A percentile compares a stretch with the other conserved stretches of the same genome.
Conservation (phyloP, 2,329 filamentous ascomycete species). For the Xylariaceae sp. region DNA sequence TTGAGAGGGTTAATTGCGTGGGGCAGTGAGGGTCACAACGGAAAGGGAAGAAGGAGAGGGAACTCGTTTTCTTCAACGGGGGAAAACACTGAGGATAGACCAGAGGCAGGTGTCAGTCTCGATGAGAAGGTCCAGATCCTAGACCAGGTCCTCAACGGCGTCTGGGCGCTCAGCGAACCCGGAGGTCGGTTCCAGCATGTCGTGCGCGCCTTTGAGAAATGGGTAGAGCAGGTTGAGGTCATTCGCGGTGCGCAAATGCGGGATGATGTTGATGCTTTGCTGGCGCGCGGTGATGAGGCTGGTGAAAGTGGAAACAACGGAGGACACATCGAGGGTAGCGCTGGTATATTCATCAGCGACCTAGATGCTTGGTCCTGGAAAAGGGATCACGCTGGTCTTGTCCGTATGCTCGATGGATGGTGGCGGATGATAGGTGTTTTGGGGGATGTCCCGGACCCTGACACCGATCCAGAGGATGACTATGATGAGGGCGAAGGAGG, state of each 20-base stretch:
- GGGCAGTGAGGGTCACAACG: conserved; percentile 32
- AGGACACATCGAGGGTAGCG: conserved; percentile 31
- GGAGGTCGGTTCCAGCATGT: conserved; percentile 54
- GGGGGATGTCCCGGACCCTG: conserved; percentile 21
- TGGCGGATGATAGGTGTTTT: conserved; percentile 45
- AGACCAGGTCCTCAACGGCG: conserved; percentile 51
- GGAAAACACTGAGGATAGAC: conserved; percentile 6
- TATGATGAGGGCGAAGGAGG: not conserved
- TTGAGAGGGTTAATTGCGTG: conserved; percentile 50
- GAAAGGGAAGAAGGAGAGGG: conserved; percentile 7
- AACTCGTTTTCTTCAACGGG: too few species aligned
- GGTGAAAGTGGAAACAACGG: too few species aligned
- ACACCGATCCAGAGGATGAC: conserved; percentile 5
- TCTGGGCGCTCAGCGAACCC: conserved; percentile 55
- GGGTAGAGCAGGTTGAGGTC: conserved; percentile 47
- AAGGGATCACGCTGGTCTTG: conserved; percentile 51
- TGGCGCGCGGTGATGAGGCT: conserved; percentile 37
- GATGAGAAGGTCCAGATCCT: conserved; percentile 57
- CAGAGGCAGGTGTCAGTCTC: conserved; percentile 26
- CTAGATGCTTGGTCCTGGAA: conserved; percentile 54
- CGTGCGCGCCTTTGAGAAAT: conserved; percentile 56
- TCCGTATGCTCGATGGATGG: conserved; percentile 54
- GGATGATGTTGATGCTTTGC: conserved; percentile 33
- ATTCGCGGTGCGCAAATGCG: conserved; percentile 42
- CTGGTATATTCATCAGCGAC: conserved; percentile 49